Percentiles rank a stretch among this genome's conserved stretches.
These are phyloP conservation scores for Penicillium aurantiogriseum DNA, from an alignment of 2,329 filamentous ascomycete species.

Conservation along the genomic window DNA sequence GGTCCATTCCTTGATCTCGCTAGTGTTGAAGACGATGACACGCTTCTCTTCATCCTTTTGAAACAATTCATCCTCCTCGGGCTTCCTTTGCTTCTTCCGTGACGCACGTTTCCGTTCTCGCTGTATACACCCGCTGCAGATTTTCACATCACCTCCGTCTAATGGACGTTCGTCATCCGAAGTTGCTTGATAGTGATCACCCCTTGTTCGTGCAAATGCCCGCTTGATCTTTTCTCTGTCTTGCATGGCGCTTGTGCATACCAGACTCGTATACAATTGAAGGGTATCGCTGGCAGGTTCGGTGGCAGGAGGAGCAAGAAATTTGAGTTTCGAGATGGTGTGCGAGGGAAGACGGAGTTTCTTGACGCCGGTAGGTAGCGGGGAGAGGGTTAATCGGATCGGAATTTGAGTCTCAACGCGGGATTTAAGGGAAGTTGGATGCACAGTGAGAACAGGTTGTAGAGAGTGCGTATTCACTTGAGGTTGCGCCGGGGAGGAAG, in stretches of 20 bases:
- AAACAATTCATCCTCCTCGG: slow-evolving; percentile 88
- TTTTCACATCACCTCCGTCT: slow-evolving; percentile 90
- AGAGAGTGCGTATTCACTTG: slow-evolving; percentile 32
- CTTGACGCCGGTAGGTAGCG: slow-evolving; percentile 71
- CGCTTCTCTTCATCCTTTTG: slow-evolving; percentile 74
- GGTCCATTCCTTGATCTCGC: slow-evolving; percentile 82
- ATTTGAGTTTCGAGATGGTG: slow-evolving; percentile 91
- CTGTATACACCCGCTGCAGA: slow-evolving; percentile 87
- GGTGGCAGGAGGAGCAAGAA: slow-evolving; percentile 70
- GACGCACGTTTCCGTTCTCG: slow-evolving; percentile 88
- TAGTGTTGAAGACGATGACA: slow-evolving; percentile 88
- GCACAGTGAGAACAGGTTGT: slow-evolving; percentile 55
- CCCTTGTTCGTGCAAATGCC: slow-evolving; percentile 61
- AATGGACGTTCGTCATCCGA: slow-evolving; percentile 68
- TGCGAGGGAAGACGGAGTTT: slow-evolving; percentile 83
- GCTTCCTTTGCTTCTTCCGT: slow-evolving; percentile 89
- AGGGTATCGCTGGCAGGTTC: slow-evolving; percentile 69
- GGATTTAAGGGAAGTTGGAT: slow-evolving; percentile 74
- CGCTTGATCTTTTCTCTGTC: slow-evolving; percentile 64
- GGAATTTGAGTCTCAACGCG: slow-evolving; percentile 96
- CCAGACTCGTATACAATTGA: slow-evolving; percentile 75
- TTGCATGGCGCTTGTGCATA: slow-evolving; percentile 90
- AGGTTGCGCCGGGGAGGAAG: slow-evolving; percentile 29
- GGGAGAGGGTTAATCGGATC: slow-evolving; percentile 74
- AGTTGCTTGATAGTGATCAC: slow-evolving; percentile 40